Evolutionary conservation across 148 eudicot genomes (phyloP), one percentile per base, ranked within the genome.

Genomic region (Diospyros kaki): DNA sequence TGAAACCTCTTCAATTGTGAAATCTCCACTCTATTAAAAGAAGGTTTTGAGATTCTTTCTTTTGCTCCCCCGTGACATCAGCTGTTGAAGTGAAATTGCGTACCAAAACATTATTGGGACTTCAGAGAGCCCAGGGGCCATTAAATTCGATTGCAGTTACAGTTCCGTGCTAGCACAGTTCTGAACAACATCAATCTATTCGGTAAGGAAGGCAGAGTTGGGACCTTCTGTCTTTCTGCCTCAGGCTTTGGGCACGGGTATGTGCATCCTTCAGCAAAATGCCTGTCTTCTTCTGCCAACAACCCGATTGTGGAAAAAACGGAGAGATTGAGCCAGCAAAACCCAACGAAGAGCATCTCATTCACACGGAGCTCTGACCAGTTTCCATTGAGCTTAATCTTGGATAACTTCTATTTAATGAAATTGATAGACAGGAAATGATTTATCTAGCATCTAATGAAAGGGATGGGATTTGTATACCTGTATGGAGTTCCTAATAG

Each of bases 121-220:
- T 8, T 89, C 94, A 38, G 85, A 75, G 79, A 90, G 90, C 75
- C 73, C 85, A 80, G 71, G 69, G 64, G 97, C 97, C 39, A 92
- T 92, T 87, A 89, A 87, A 79, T 95, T 95, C 72, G 94, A 90
- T 2, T 95, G 98, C 84, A 92, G 98, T 54, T 89, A 71, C 84
- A 4, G 84, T 86, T 68, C 99, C 99, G 6, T 95, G 99, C 88
- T 79, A 72, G 48, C 74, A 89, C 80, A 18, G 82, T 93, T 68
- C 84, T 92, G 56, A 83, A 92, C 77, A 88, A 88, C 80, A 83
- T 90, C 74, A 87, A 90, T 87, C 80, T 92, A 62, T 80, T 84
- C 77, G 79, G 75, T 62, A 80, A 64, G n/a, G 96, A 91, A 69
- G 99, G 94, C 78, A 77, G 87, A 5, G 90, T 80, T 13, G 90